These are phyloP conservation scores for Phytophthora ohioensis DNA, from an alignment of 352 stramenopile genomes.

Conservation along the genomic window DNA sequence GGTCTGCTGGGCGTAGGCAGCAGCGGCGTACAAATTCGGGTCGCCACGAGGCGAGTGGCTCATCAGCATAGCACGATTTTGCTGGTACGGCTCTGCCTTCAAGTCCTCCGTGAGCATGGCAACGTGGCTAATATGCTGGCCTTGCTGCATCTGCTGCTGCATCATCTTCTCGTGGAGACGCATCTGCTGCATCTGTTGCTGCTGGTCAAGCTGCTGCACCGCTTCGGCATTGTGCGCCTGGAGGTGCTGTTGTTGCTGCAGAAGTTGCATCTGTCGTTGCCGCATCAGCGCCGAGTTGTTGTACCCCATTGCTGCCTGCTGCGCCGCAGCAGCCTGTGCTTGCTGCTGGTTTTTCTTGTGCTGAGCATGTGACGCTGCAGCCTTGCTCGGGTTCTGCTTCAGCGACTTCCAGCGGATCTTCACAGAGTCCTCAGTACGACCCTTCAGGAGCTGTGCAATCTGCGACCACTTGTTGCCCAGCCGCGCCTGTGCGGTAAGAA, in stretches of 20 bases:
- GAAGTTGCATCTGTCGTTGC: conserved; percentile 71
- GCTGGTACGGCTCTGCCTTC: conserved; percentile 51
- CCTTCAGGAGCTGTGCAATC: conserved; percentile 94
- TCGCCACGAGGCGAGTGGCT: conserved; percentile 41
- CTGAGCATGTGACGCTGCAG: conserved; percentile 75
- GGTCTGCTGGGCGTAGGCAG: conserved; percentile 41
- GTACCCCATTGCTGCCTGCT: conserved; percentile 60
- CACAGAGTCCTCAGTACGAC: conserved; percentile 93
- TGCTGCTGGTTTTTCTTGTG: conserved; percentile 85
- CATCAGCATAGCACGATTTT: conserved; percentile 41
- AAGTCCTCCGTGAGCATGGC: conserved; percentile 49
- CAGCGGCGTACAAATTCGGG: conserved; percentile 45
- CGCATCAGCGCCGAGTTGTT: conserved; percentile 72
- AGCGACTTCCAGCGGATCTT: conserved; percentile 94
- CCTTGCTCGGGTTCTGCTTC: conserved; percentile 88
- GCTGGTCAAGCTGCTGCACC: conserved; percentile 70
- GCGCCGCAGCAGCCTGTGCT: conserved; percentile 47
- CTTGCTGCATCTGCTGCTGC: conserved; percentile 76
- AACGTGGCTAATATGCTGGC: conserved; percentile 57
- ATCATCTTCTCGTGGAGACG: conserved; percentile 73
- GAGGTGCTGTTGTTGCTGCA: conserved; percentile 79
- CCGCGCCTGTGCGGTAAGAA: conserved; percentile 90
- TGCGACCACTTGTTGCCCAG: conserved; percentile 97
- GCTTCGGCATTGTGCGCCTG: conserved; percentile 71
- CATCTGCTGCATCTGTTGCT: conserved; percentile 80